Base-by-base conservation (phyloP, 495 filamentous ascomycete species). In the Trichocladium uniseriatum region DNA sequence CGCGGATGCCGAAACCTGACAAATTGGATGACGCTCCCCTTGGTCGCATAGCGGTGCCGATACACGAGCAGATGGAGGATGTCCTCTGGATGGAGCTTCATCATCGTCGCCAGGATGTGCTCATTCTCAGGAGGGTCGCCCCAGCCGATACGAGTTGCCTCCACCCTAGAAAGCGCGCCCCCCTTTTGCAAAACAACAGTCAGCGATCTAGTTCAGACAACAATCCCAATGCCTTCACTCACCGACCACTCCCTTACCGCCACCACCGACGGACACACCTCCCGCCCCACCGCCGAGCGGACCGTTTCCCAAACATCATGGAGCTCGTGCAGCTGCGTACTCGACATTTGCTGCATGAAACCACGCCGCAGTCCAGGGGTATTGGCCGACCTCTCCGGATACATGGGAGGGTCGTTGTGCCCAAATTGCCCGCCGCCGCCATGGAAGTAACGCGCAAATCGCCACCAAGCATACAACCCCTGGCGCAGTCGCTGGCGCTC, bases 381-480 rank as follows among this genome's bases (percentile, higher is more conserved):
- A 28, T 43, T 34, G 5, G 41, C 34, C 10, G 3, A 37, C 42
- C 41, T 29, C 27, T 29, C 5, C 5, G 5, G 27, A 29, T 10
- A 29, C 27, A 10, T 10, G 27, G 27, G 5, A 5, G 27, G 27
- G 19, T 49, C 45, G 21, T 20, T 38, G 10, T 39, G 42, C 38
- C 38, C 38, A 22, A 43, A 34, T 27, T 57, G 13, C 7, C 52
- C 32, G 36, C 56, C 8, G 22, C 58, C 60, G 43, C n/a, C n/a
- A n/a, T 67, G 68, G 36, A 71, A 69, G 15, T 64, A 53, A 21
- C 57, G 53, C 18, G 61, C 64, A 59, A 56, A 76, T 11, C 81
- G 68, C 85, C 85, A 88, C 62, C 85, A 74, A 1, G 78, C 72
- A 57, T 85, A 89, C 47, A 89, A 59, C 1, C 80, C 84, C 36